Conservation (phyloP, 345 rosid species). For the Aethionema arabicum region DNA sequence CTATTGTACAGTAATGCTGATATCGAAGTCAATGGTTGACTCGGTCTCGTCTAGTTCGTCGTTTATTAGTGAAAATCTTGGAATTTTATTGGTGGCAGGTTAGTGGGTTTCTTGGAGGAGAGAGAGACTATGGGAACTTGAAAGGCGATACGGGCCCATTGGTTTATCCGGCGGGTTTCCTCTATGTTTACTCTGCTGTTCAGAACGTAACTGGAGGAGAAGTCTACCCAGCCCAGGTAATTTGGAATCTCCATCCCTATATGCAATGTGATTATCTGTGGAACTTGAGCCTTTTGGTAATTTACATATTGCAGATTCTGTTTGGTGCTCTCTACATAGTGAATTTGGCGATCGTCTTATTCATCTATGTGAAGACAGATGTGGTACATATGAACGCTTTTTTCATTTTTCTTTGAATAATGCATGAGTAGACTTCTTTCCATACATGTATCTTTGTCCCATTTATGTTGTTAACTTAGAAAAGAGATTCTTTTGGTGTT, state of each 20-base stretch:
- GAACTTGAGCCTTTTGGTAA: conserved; percentile 2
- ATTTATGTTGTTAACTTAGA: not conserved
- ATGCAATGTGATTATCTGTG: not conserved
- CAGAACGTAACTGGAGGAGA: conserved; percentile 68
- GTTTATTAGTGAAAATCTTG: conserved; percentile 10
- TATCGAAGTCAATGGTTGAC: conserved; percentile 3
- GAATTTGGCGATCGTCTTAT: conserved; percentile 69
- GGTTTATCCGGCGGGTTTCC: conserved; percentile 97
- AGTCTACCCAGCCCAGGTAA: conserved; percentile 81
- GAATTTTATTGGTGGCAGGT: conserved; percentile 47
- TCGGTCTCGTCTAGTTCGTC: conserved; percentile 1
- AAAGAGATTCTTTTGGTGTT: not conserved
- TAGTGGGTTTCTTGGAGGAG: conserved; percentile 84
- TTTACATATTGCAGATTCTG: conserved; percentile 58
- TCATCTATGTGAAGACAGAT: conserved; percentile 69
- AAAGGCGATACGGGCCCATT: conserved; percentile 95
- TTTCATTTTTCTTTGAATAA: not conserved
- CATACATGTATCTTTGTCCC: not conserved
- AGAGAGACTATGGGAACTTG: conserved; percentile 79
- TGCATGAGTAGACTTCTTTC: not conserved
- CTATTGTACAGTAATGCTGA: not conserved
- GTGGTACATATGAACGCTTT: conserved; percentile 47
- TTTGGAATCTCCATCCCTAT: not conserved
- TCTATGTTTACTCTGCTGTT: conserved; percentile 78
- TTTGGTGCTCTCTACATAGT: conserved; percentile 72